Evolutionary conservation across 441 rosid genomes (phyloP), one percentile per base, ranked within the genome.

Genomic region (Theobroma grandiflorum): DNA sequence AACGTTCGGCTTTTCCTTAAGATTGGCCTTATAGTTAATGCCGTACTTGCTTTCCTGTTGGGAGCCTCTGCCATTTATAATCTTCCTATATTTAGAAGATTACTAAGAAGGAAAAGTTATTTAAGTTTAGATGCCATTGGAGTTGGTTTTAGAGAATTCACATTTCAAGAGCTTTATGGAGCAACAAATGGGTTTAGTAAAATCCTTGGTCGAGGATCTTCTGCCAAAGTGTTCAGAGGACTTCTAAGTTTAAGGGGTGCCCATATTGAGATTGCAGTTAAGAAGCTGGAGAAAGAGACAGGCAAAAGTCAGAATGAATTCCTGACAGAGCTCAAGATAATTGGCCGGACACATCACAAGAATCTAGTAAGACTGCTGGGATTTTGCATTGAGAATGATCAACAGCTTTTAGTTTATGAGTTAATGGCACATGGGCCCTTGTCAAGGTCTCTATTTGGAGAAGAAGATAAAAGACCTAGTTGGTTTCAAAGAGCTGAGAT

Each of bases 321-420:
- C 83, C 62, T 74, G 78, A 82, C 86, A 20, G 87, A 85, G 81
- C 84, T 85, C 50, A 78, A 77, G 47, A 81, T 82, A 8, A 87
- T 83, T 74, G 87, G 87, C 4, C 81, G 63, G n/a, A 87, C 88
- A 37, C 83, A 81, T 75, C 90, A 87, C 75, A 85, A 65, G 72
- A 85, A 87, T 78, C 85, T 87, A 16, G 87, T 82, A 0, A 80
- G 82, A 22, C 77, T 85, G 59, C 12, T 87, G 26, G 90, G 88
- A 11, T 84, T 83, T 52, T 85, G 87, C 50, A 78, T 72, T 1
- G 79, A 82, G 52, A 47, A 83, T 6, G 68, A 65, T 22, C 81
- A 86, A 71, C 63, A 84, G 9, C 82, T 86, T 76, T 57, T 86
- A 33, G 85, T 84, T 61, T 86, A 86, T 18, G 84, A 86, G 81